These are phyloP conservation scores for Mayamaea pseudoterrestris DNA, from an alignment of 108 stramenopile species.

Conservation along the genomic window DNA sequence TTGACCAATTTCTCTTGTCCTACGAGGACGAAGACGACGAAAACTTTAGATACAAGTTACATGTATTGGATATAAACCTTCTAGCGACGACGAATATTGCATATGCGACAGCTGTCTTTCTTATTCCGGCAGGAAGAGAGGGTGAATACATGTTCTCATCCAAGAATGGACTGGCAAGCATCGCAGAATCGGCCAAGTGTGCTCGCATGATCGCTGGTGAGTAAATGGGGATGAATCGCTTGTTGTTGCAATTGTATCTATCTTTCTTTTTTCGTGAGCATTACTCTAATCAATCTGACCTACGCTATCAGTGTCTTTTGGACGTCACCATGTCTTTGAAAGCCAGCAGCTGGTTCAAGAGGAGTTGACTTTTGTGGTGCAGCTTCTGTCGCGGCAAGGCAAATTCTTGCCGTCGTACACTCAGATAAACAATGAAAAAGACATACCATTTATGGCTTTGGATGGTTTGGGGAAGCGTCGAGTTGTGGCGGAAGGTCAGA, in stretches of 20 bases:
- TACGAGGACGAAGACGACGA: constrained; percentile 1
- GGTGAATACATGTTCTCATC: constrained; percentile 11
- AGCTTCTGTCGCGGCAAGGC: constrained; percentile 9
- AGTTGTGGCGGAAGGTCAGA: constrained; percentile 7
- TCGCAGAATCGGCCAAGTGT: constrained; percentile 6
- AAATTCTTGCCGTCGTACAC: constrained; percentile 2
- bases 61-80: constrained; percentile 4
- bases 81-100: not conserved
- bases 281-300: too few relatives aligned
- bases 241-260: too few relatives aligned
- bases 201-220: constrained; percentile 15
- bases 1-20: not conserved
- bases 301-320: constrained; percentile 8
- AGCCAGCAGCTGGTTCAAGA: constrained; percentile 4
- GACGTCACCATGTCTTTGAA: constrained; percentile 2
- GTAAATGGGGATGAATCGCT: too few relatives aligned
- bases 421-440: not conserved
- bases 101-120: constrained; percentile 5
- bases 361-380: constrained; percentile 14
- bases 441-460: constrained; percentile 18
- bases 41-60: constrained; percentile 5
- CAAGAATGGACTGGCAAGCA: constrained; percentile 1
- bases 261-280: too few relatives aligned
- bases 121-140: constrained; percentile 16
- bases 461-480: constrained; percentile 14